Evolutionary conservation across 2,329 filamentous ascomycete genomes (phyloP), one percentile per base, ranked within the genome.

Genomic region (Rhynchosporium graminicola): DNA sequence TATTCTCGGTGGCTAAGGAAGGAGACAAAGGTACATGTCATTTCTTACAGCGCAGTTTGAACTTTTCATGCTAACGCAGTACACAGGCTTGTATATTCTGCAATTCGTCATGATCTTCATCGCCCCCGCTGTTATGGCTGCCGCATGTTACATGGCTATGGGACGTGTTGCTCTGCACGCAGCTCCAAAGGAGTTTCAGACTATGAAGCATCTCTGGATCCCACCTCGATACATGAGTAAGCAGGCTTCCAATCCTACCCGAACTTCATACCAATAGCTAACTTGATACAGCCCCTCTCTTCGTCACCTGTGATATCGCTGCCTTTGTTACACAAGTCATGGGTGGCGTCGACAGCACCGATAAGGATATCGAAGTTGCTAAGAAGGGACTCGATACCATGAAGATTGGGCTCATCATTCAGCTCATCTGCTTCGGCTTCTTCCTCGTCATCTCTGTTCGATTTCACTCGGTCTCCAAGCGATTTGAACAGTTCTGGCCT

Each of bases 221-320:
- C 50, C 50, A n/a, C 50, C 50, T 4, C 50, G 50, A 4, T 52
- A 52, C 50, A 52, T 52, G 50, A 52, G 50, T 52, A n/a, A 52
- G 50, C 38, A 46, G 13, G 7, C 12, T n/a, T 46, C 43, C 7
- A 28, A 20, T 26, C 13, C 47, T 31, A 8, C 6, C 31, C 31
- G 2, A 38, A 38, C 13, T 6, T 4, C n/a, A 52, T 20, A 52
- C 4, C 7, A 52, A 20, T 20, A 20, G 20, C 20, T 20, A 20
- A 20, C 20, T 20, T 20, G 20, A 20, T 20, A 20, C 4, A 52
- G 50, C 50, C 36, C 50, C 50, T 9, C 50, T 52, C 50, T 52
- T 52, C 12, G 50, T 52, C 3, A 52, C 50, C 13, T 52, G 50
- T 40, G 50, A 52, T n/a, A 38, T 52, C 38, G 50, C 5, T 38